A percentile compares a stretch with the other conserved stretches of the same genome.
These are phyloP conservation scores for Euphrasia confusa DNA, from an alignment of 257 asterid species.

Conservation along the genomic window DNA sequence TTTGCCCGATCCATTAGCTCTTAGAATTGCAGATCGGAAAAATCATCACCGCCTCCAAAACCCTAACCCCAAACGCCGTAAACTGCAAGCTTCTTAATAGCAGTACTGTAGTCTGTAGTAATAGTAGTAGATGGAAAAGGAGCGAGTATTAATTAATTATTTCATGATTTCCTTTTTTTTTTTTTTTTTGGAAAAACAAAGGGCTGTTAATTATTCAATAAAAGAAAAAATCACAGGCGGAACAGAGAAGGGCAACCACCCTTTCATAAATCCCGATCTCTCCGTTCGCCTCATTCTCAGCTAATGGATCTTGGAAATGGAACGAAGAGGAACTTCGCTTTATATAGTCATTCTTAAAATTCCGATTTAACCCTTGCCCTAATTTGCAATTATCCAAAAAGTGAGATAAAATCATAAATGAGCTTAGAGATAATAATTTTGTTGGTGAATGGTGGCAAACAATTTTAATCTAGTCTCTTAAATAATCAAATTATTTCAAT, in stretches of 20 bases:
- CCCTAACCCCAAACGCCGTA: not conserved
- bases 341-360: not conserved
- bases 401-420: not conserved
- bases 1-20: constrained; percentile 29
- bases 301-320: constrained; percentile 21
- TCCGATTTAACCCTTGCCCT: constrained; percentile 10
- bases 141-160: too few species aligned
- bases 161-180: not conserved
- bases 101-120: too few species aligned
- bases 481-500: too few species aligned
- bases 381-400: not conserved
- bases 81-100: too few species aligned
- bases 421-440: too few species aligned
- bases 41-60: constrained; percentile 21
- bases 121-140: too few species aligned
- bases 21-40: not conserved
- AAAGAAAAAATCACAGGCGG: constrained; percentile 23
- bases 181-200: not conserved
- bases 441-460: too few species aligned
- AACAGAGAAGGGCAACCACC: constrained; percentile 51
- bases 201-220: constrained; percentile 24
- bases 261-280: constrained; percentile 26
- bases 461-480: too few species aligned
- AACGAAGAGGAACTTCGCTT: not conserved
- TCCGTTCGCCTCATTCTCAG: constrained; percentile 21